phyloP scores from a whole-genome alignment of 208 protist genomes.

The Naegleria gruberi region DNA sequence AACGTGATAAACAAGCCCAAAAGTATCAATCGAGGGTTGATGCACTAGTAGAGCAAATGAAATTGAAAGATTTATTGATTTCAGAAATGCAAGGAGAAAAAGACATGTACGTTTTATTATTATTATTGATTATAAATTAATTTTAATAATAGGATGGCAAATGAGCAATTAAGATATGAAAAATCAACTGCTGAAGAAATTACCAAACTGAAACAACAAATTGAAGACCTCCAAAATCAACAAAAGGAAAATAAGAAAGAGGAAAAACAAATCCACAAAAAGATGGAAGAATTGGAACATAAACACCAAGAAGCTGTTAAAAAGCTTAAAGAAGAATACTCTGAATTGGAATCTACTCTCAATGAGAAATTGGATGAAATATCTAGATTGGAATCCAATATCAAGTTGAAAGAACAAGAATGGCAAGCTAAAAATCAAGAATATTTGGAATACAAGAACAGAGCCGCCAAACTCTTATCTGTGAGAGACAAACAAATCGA shows the following conservation, averaged over 20 bases:
- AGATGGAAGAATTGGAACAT: not conserved
- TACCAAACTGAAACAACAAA: not conserved
- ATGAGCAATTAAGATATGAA: not conserved
- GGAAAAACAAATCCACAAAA: not conserved
- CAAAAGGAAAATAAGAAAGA: not conserved
- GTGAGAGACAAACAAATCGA: not conserved
- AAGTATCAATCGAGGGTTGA: not conserved
- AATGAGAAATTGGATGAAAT: not conserved
- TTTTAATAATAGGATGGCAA: not conserved
- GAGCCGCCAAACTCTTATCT: not conserved
- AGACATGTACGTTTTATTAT: not conserved
- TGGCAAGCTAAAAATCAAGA: conserved; percentile 4
- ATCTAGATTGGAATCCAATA: not conserved
- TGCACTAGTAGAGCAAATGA: not conserved
- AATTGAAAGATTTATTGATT: not conserved
- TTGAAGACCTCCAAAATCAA: not conserved
- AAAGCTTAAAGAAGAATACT: not conserved
- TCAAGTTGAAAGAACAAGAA: not conserved
- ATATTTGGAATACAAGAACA: conserved; percentile 8
- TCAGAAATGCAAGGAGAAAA: not conserved
- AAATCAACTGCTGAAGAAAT: not conserved
- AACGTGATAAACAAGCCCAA: not conserved
- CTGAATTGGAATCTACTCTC: not conserved
- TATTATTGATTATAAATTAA: not conserved
- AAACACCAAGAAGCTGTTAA: not conserved